These are phyloP conservation scores for Basipetospora chlamydospora DNA, from an alignment of 2,329 filamentous ascomycete genomes.

Conservation along the genomic window DNA sequence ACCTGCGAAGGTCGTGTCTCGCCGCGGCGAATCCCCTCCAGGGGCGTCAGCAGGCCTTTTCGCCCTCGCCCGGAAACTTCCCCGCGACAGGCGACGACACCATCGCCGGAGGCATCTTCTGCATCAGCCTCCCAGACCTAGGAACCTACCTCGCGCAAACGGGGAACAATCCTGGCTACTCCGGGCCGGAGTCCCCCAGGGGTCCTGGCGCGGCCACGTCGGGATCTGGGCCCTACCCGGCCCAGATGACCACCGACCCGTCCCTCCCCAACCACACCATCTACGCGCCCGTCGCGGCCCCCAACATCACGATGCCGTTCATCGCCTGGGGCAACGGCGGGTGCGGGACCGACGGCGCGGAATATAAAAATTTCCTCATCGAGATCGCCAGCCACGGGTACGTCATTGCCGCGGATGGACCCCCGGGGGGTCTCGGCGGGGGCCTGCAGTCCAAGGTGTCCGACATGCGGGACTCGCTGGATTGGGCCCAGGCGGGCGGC, in stretches of 20 bases:
- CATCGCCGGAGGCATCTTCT: conserved; percentile 1
- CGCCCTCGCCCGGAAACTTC: not conserved
- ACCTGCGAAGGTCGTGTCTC: not conserved
- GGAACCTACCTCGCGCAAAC: not conserved
- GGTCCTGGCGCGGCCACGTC: not conserved
- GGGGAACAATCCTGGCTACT: not conserved
- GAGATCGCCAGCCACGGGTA: conserved; percentile 4
- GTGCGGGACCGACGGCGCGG: not conserved
- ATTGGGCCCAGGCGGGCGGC: not conserved
- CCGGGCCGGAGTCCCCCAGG: not conserved
- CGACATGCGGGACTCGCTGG: not conserved
- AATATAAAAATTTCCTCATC: conserved; percentile 1
- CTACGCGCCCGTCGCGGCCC: not conserved
- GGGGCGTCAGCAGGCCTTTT: not conserved
- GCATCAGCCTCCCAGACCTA: conserved; percentile 2
- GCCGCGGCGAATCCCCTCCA: not conserved
- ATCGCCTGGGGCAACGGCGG: conserved; percentile 3
- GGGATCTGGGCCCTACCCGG: conserved; percentile 2
- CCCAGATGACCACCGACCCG: conserved; percentile 2
- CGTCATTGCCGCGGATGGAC: conserved; percentile 2
- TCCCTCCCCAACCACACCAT: conserved; percentile 2
- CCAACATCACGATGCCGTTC: conserved; percentile 2
- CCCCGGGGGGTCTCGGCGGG: not conserved
- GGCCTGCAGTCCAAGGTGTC: not conserved
- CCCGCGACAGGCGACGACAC: conserved; percentile 1